Percentiles rank a stretch among this genome's conserved stretches.
These are phyloP conservation scores for Chrysopogon serrulatus DNA, from an alignment of 176 grass and related monocot species.

Conservation along the genomic window DNA sequence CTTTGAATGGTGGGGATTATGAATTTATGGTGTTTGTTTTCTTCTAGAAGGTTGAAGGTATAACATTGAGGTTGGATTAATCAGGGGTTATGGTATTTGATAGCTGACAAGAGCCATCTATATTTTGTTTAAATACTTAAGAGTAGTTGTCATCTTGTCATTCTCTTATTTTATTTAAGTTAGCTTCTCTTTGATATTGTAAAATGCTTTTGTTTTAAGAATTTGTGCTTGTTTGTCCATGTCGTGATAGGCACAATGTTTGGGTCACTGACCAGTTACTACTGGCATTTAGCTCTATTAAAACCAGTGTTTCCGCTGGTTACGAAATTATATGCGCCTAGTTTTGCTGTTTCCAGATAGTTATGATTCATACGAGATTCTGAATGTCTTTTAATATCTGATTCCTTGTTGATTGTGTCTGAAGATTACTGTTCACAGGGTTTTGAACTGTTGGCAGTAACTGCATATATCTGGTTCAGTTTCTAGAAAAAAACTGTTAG, in stretches of 20 bases:
- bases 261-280: not conserved
- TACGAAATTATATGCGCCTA: not conserved
- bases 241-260: not conserved
- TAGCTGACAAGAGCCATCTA: not conserved
- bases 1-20: not conserved
- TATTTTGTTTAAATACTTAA: not conserved
- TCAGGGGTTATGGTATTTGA: not conserved
- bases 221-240: not conserved
- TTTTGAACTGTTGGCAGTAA: not conserved
- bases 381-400: not conserved
- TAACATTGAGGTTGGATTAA: not conserved
- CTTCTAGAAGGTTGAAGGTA: not conserved
- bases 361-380: not conserved
- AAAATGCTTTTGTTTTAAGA: not conserved
- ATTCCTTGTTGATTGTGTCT: not conserved
- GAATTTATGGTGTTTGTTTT: not conserved
- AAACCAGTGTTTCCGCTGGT: not conserved
- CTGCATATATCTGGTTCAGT: not conserved
- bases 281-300: not conserved
- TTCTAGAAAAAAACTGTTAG: not conserved
- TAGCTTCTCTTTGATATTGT: not conserved
- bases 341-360: not conserved
- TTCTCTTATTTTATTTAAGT: not conserved
- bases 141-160: not conserved
- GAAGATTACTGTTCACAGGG: not conserved